phyloP scores from a whole-genome alignment of 768 basidiomycete genomes.

The Agaricus sinodeliciosus region DNA sequence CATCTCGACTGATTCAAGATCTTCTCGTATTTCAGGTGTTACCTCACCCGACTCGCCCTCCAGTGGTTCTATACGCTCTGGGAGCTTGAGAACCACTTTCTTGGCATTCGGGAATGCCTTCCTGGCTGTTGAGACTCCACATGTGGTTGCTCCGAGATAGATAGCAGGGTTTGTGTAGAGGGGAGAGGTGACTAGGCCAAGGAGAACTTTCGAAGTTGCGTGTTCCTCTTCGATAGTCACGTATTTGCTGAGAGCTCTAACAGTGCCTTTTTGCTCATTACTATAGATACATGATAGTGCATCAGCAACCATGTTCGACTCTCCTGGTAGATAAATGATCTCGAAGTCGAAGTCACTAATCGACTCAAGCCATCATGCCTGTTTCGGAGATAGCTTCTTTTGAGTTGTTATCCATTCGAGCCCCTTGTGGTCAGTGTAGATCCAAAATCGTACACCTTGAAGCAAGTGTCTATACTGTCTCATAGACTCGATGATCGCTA shows the following conservation, averaged over 20 bases:
- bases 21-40: no score
- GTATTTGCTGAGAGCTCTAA: slow-evolving; percentile 3
- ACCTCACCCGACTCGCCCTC: not conserved
- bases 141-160: not conserved
- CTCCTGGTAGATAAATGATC: slow-evolving; percentile 20
- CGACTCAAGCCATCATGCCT: slow-evolving; percentile 28
- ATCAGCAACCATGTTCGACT: slow-evolving; percentile 27
- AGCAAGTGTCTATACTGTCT: slow-evolving; percentile 15
- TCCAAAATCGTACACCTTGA: slow-evolving; percentile 11
- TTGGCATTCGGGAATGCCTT: slow-evolving; percentile 3
- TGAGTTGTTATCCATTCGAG: slow-evolving; percentile 22
- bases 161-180: not conserved
- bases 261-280: slow-evolving; percentile 9
- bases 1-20: no score
- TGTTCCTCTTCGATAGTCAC: not conserved
- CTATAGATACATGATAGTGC: slow-evolving; percentile 24
- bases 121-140: not conserved
- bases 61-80: not conserved
- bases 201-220: not conserved
- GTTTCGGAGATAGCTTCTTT: slow-evolving; percentile 22
- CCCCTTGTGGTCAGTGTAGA: slow-evolving; percentile 23
- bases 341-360: slow-evolving; percentile 17
- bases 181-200: not conserved
- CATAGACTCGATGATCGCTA: slow-evolving; percentile 25
- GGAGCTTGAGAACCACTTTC: slow-evolving; percentile 5